Percentiles rank a stretch among this genome's conserved stretches.
Evolutionary conservation across 441 rosid species (phyloP).

Genomic region (Breynia disticha): DNA sequence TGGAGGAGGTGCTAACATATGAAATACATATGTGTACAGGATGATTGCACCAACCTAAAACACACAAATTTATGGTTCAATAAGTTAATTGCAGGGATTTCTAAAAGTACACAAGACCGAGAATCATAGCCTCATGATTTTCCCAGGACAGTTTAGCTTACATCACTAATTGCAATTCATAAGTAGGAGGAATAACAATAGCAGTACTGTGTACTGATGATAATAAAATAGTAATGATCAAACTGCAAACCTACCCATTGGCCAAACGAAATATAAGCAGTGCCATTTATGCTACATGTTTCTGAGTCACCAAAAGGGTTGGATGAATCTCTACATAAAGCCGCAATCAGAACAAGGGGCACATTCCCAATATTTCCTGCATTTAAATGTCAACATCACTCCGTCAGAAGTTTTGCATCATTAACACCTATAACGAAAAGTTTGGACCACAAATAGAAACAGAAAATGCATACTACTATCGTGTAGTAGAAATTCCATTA

Average conservation of each 20-base stretch:
- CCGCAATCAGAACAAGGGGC: conserved; percentile 89
- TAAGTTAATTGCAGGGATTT: neutral
- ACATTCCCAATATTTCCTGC: conserved; percentile 97
- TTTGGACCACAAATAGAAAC: conserved; percentile 3
- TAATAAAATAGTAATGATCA: neutral
- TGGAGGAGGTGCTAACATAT: conserved; percentile 90
- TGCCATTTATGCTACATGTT: conserved; percentile 72
- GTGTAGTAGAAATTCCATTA: neutral
- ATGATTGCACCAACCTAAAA: conserved; percentile 95
- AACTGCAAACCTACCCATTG: conserved; percentile 63
- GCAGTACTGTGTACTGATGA: neutral
- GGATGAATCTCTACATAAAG: conserved; percentile 68
- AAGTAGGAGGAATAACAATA: conserved; percentile 3
- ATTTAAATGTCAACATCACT: conserved; percentile 9
- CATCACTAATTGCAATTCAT: neutral
- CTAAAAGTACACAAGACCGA: neutral
- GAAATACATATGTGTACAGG: conserved; percentile 85
- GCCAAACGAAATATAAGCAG: conserved; percentile 94
- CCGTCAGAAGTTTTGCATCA: conserved; percentile 1
- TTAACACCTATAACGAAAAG: neutral
- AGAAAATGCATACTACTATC: too few species aligned
- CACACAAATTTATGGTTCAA: conserved; percentile 10
- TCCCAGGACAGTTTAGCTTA: neutral
- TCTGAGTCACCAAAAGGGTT: conserved; percentile 88
- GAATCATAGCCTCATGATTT: neutral